These are phyloP conservation scores for Trametes sanguinea DNA, from an alignment of 768 basidiomycete species.

Conservation along the genomic window DNA sequence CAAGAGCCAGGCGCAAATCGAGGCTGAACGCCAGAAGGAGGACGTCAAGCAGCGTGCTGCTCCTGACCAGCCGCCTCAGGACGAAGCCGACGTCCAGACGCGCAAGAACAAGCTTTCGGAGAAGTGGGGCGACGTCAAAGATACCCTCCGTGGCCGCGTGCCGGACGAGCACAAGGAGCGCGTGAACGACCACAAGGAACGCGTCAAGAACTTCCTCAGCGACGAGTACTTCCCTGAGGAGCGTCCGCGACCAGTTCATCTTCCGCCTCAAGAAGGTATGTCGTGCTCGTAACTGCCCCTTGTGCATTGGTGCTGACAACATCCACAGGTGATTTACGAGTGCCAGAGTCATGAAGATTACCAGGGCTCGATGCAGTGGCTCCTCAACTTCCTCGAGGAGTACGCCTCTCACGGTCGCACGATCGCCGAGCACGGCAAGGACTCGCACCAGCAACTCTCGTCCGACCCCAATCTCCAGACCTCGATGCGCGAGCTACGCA, in stretches of 20 bases:
- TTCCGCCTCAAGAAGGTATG: constrained; percentile 83
- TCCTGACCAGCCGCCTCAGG: constrained; percentile 30
- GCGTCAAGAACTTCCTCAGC: constrained; percentile 64
- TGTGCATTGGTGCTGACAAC: not conserved
- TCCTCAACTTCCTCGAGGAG: constrained; percentile 60
- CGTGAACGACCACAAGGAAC: constrained; percentile 53
- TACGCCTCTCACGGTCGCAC: constrained; percentile 50
- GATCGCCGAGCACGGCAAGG: constrained; percentile 24
- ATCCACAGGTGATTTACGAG: constrained; percentile 66
- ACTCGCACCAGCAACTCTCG: constrained; percentile 27
- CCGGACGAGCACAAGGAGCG: constrained; percentile 69
- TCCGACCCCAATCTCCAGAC: constrained; percentile 60
- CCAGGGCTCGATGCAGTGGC: constrained; percentile 74
- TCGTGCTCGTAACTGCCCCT: not conserved
- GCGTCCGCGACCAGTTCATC: constrained; percentile 88
- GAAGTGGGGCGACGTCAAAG: constrained; percentile 37
- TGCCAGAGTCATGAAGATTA: constrained; percentile 93
- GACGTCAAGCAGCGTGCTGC: constrained; percentile 26
- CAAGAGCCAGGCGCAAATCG: constrained; percentile 21
- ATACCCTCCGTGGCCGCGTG: constrained; percentile 53
- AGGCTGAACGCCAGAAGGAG: constrained; percentile 24
- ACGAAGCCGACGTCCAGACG: constrained; percentile 40
- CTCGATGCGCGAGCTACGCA: constrained; percentile 66
- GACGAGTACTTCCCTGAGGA: constrained; percentile 92
- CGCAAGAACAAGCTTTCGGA: constrained; percentile 38